phyloP scores from a whole-genome alignment of 306 rosid species.

The Rosa chinensis region DNA sequence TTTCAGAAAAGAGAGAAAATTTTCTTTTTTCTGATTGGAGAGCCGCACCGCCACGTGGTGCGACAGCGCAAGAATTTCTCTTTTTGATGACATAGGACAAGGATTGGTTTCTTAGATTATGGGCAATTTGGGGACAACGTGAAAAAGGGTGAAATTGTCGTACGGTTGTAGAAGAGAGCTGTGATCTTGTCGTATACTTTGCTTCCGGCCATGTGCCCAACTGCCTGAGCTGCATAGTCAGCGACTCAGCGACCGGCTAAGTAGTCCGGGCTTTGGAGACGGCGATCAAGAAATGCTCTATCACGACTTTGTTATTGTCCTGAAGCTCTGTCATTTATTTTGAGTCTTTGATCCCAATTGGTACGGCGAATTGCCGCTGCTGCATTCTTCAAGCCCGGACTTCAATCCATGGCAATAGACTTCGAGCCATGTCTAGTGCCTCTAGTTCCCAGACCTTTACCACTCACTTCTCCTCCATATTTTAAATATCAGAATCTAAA shows the following conservation, averaged over 20 bases:
- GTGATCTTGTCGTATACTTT: conserved; percentile 70
- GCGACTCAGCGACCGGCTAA: conserved; percentile 58
- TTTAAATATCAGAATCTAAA: not conserved
- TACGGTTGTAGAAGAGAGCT: conserved; percentile 59
- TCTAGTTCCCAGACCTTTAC: not conserved
- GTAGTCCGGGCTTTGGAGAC: conserved; percentile 74
- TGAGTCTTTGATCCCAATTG: conserved; percentile 6
- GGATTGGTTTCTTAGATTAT: too few relatives aligned
- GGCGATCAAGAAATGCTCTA: conserved; percentile 56
- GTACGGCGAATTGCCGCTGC: conserved; percentile 24
- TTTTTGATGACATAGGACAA: too few relatives aligned
- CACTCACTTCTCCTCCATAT: not conserved
- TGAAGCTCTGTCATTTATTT: not conserved
- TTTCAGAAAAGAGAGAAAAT: too few relatives aligned
- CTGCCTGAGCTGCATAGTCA: conserved; percentile 51
- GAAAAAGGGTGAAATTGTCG: conserved; percentile 25
- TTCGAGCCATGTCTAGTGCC: too few relatives aligned
- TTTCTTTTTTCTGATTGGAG: too few relatives aligned
- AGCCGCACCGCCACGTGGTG: too few relatives aligned
- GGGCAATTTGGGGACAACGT: too few relatives aligned
- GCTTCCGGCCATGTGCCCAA: conserved; percentile 58
- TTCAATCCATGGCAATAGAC: conserved; percentile 72
- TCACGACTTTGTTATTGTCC: conserved; percentile 23
- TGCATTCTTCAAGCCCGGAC: conserved; percentile 75
- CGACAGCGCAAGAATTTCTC: too few relatives aligned